Evolutionary conservation across 164 flowering plant species (phyloP).

Genomic region (Pachysandra terminalis): DNA sequence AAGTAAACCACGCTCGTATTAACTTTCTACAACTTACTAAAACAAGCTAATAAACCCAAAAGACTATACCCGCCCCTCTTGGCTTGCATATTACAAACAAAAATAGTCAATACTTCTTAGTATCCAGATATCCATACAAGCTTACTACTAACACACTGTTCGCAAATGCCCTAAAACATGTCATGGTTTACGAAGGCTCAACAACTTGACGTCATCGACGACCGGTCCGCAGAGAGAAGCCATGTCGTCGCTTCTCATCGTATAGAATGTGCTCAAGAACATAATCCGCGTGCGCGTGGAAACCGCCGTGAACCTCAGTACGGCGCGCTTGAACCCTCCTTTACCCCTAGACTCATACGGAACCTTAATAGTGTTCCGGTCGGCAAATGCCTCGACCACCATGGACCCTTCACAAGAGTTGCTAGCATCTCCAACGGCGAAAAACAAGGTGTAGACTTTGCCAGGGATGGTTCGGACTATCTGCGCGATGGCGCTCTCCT

Average conservation of each 20-base stretch:
- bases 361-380: conserved; percentile 37
- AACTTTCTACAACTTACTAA: no score
- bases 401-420: conserved; percentile 67
- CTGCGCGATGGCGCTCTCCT: conserved; percentile 77
- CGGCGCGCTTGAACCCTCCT: conserved; percentile 65
- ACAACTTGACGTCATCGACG: conserved; percentile 59
- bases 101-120: no score
- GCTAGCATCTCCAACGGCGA: conserved; percentile 67
- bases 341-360: conserved; percentile 59
- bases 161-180: no score
- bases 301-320: conserved; percentile 49
- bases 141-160: no score
- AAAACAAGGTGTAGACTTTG: conserved; percentile 47
- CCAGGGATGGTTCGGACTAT: conserved; percentile 44
- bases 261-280: conserved; percentile 64
- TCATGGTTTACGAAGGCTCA: conserved; percentile 33
- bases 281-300: conserved; percentile 41
- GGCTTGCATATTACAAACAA: no score
- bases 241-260: conserved; percentile 49
- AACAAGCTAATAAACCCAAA: no score
- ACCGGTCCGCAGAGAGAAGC: conserved; percentile 84
- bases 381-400: conserved; percentile 71
- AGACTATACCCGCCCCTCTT: no score
- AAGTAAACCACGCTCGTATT: no score
- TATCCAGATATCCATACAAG: no score